Conservation (phyloP, 2,329 filamentous ascomycete genomes). For the Gyromitra esculenta region DNA sequence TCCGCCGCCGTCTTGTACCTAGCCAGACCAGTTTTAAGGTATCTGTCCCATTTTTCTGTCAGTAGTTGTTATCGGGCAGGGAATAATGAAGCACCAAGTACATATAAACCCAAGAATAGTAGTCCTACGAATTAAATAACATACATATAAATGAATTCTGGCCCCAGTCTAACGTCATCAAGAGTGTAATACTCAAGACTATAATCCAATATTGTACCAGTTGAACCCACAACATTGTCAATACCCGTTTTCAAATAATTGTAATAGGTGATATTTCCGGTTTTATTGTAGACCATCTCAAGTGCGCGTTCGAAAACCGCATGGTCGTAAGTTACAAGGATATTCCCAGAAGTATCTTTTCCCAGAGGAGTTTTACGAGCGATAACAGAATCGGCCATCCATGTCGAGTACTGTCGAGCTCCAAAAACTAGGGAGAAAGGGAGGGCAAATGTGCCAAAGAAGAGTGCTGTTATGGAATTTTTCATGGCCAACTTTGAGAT, state of each 20-base stretch:
- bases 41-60: constrained; percentile 53
- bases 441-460: constrained; percentile 22
- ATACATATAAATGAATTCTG: constrained; percentile 65
- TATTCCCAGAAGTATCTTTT: constrained; percentile 61
- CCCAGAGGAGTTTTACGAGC: constrained; percentile 60
- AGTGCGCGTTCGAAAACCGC: constrained; percentile 64
- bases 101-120: background rate
- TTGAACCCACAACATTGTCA: constrained; percentile 63
- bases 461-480: constrained; percentile 1
- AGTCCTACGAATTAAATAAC: background rate
- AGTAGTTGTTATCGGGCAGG: background rate
- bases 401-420: constrained; percentile 33
- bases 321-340: constrained; percentile 55
- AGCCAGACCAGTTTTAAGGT: constrained; percentile 63
- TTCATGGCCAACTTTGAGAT: constrained; percentile 20
- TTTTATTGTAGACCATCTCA: constrained; percentile 63
- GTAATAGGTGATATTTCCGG: constrained; percentile 62
- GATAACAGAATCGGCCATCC: constrained; percentile 65
- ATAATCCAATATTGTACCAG: constrained; percentile 65
- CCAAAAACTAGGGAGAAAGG: constrained; percentile 24
- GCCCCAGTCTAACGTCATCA: constrained; percentile 67
- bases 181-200: constrained; percentile 65
- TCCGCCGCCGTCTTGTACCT: constrained; percentile 66
- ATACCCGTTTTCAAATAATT: constrained; percentile 64
- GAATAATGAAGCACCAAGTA: background rate